Base-by-base conservation (phyloP, 2,329 filamentous ascomycete species). In the Sclerotinia sclerotiorum region DNA sequence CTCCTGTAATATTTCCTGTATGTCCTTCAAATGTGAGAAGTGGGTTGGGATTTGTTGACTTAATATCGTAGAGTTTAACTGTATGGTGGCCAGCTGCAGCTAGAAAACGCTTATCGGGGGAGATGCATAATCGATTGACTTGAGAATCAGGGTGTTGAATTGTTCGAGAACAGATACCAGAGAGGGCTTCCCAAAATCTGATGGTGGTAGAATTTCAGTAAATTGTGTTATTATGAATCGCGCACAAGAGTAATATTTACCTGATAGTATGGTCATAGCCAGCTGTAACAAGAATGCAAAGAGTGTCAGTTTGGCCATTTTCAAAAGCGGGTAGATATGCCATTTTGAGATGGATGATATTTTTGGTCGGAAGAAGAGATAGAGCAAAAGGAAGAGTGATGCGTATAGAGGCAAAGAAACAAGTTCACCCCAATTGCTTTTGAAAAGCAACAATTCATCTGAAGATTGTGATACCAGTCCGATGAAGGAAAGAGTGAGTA, bases 91-190 rank as follows among this genome's bases (percentile, higher is more conserved):
- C 89, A 0, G 89, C 89, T n/a, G 32, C 89, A 90, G 70, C 92
- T 91, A 81, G 90, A 80, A 91, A 97, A 71, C 94, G 91, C 81
- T 99, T 99, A 82, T 99, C 95, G 71, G 95, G 95, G 17, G 95
- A 97, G 77, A 99, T 99, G 80, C 94, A 98, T 61, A 99, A 89
- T 55, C 95, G 92, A 81, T 99, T 99, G 74, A 99, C 95, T 80
- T 99, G 95, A 13, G 94, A 98, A 80, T 99, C 95, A 2, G 95
- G 93, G 78, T 99, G 94, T 75, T 97, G 95, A 74, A 99, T 98
- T 29, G 95, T 99, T 73, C 95, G 92, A 54, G 93, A 97, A 82
- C 95, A 99, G 76, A 99, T 98, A 66, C 95, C 95, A 15, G 94
- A 97, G 68, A 99, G 87, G 1, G 95, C 95, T 81, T 99, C 95